Evolutionary conservation across 1,284 basidiomycete species (phyloP), one percentile per base, ranked within the genome.

Genomic region (Ustilago bromivora): DNA sequence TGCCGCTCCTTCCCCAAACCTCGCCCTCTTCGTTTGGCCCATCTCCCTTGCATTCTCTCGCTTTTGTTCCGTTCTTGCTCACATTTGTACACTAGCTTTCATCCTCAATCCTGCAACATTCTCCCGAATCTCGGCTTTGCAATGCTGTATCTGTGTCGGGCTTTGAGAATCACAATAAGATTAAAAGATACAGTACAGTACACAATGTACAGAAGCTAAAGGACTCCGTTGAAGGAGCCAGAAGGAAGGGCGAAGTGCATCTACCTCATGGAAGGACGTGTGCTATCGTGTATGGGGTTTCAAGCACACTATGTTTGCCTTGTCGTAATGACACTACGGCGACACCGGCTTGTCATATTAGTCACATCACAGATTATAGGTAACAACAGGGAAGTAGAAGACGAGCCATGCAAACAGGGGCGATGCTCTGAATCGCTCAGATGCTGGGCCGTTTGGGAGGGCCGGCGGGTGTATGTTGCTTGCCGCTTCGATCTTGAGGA

Each of bases 21-120:
- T 19, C n/a, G 43, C 43, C 43, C 3, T 6, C 8, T 5, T 11
- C 15, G 28, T 31, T 31, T 32, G 49, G 49, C 31, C 41, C 49
- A 35, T 34, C 32, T 34, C 36, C 49, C 41, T 8, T 34, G 38
- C 52, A 41, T 52, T 55, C 46, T 40, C 19, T 12, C 35, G 19
- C 38, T 19, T 28, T 19, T 31, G 43, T 60, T 51, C 43, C 28
- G 55, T 38, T 51, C 53, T n/a, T 53, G 57, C 11, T 38, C 60
- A 31, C 71, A 73, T 73, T 40, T 73, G 71, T 73, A 73, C 61
- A 73, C 55, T 73, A 73, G 61, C 61, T 36, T 32, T 41, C 54
- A 52, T 47, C 36, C 38, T 53, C 55, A 34, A 43, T 5, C 55
- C 35, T 58, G 61, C 68, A 63, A 55, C 38, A 23, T 32, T 28